Percentiles rank a stretch among this genome's conserved stretches.
Evolutionary conservation across 441 rosid genomes (phyloP).

Genomic region (Macaranga tanarius): DNA sequence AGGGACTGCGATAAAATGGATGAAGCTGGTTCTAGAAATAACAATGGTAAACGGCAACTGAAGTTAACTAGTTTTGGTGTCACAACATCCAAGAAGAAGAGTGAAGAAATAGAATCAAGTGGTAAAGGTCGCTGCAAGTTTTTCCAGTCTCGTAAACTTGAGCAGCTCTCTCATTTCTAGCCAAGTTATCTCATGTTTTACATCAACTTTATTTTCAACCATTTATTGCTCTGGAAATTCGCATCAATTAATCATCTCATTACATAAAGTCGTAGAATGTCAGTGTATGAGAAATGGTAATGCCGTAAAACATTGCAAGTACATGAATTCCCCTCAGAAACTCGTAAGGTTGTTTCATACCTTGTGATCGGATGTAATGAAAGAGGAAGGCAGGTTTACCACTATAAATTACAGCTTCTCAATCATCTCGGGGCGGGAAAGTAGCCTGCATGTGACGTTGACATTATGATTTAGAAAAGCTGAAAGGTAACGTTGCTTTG

Average conservation of each 20-base stretch:
- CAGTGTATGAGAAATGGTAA: not conserved
- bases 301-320: not conserved
- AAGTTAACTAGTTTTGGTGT: constrained; percentile 74
- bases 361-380: too few species aligned
- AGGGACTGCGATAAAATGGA: constrained; percentile 74
- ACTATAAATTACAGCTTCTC: too few species aligned
- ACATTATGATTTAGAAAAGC: too few species aligned
- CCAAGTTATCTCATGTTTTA: constrained; percentile 15
- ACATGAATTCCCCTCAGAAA: too few species aligned
- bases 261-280: not conserved
- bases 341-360: too few species aligned
- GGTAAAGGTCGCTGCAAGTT: constrained; percentile 88
- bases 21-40: constrained; percentile 46
- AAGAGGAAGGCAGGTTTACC: too few species aligned
- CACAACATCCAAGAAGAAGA: constrained; percentile 56
- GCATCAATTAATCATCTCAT: constrained; percentile 4
- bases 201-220: not conserved
- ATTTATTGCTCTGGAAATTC: not conserved
- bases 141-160: constrained; percentile 75
- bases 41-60: constrained; percentile 54
- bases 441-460: not conserved
- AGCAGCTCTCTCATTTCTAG: constrained; percentile 65
- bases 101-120: constrained; percentile 74
- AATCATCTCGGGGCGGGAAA: not conserved
- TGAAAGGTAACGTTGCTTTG: not conserved